phyloP scores from a whole-genome alignment of 75 land plant genomes.

The Pinus albicaulis region DNA sequence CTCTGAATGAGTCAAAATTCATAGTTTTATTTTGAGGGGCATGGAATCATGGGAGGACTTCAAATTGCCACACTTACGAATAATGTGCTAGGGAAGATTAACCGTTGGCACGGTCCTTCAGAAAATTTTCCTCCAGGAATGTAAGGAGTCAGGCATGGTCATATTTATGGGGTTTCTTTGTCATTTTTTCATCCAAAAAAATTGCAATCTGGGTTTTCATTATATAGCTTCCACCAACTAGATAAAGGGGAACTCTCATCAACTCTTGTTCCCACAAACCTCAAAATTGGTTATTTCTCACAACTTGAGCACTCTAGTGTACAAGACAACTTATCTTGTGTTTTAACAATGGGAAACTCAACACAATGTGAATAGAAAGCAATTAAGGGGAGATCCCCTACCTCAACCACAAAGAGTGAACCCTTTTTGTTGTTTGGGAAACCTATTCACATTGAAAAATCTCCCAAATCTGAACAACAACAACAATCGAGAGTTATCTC shows the following conservation, averaged over 20 bases:
- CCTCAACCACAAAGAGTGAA: too few relatives aligned
- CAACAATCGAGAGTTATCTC: too few relatives aligned
- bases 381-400: background rate
- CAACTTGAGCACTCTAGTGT: too few relatives aligned
- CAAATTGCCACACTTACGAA: too few relatives aligned
- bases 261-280: too few relatives aligned
- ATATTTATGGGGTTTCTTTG: conserved; percentile 51
- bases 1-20: conserved; percentile 33
- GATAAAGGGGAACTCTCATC: background rate
- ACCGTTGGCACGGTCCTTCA: conserved; percentile 52
- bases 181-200: conserved; percentile 55
- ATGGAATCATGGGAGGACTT: conserved; percentile 28
- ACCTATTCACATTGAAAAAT: too few relatives aligned
- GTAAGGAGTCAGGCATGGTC: too few relatives aligned
- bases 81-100: conserved; percentile 53
- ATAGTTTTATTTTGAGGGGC: conserved; percentile 32
- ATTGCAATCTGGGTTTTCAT: conserved; percentile 32
- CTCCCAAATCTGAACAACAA: too few relatives aligned
- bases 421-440: too few relatives aligned
- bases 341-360: too few relatives aligned
- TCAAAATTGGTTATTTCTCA: conserved; percentile 10
- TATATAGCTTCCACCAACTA: conserved; percentile 6
- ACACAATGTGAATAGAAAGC: conserved; percentile 8
- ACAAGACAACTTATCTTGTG: too few relatives aligned
- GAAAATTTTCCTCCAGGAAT: conserved; percentile 92